Conservation (phyloP, 352 stramenopile species). For the Pythium phragmitis region DNA sequence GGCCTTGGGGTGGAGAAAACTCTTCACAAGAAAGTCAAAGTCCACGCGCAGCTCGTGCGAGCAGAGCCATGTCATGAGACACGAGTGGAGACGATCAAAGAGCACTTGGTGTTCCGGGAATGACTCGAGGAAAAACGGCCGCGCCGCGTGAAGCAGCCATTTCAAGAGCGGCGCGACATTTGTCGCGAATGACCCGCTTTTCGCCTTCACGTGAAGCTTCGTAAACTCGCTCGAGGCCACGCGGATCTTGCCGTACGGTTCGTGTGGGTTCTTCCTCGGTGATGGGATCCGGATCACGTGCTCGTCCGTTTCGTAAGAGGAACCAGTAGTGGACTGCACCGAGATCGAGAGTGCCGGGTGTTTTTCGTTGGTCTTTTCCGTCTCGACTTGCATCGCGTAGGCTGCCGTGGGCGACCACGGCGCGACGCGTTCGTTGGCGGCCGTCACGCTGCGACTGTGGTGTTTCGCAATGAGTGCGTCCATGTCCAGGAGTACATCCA, state of each 20-base stretch:
- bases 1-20: conserved; percentile 44
- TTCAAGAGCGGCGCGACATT: conserved; percentile 46
- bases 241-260: conserved; percentile 27
- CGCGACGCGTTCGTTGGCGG: conserved; percentile 31
- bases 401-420: conserved; percentile 39
- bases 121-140: conserved; percentile 40
- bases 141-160: conserved; percentile 38
- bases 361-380: conserved; percentile 31
- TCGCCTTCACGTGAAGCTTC: conserved; percentile 59
- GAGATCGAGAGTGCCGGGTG: conserved; percentile 37
- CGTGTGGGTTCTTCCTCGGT: conserved; percentile 15
- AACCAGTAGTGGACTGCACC: conserved; percentile 24
- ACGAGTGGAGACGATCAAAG: conserved; percentile 49
- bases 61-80: conserved; percentile 42
- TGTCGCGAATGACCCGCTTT: conserved; percentile 48
- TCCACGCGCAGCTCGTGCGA: conserved; percentile 46
- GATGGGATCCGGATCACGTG: conserved; percentile 22
- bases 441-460: conserved; percentile 32
- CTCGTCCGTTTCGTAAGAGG: conserved; percentile 9
- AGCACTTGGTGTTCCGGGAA: conserved; percentile 60
- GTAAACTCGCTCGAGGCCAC: conserved; percentile 58
- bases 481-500: conserved; percentile 55
- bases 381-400: conserved; percentile 32
- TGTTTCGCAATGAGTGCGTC: conserved; percentile 54
- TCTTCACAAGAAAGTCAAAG: conserved; percentile 62